Conservation (phyloP, 371 early-diverging fungal species). For the Apophysomyces ossiformis region DNA sequence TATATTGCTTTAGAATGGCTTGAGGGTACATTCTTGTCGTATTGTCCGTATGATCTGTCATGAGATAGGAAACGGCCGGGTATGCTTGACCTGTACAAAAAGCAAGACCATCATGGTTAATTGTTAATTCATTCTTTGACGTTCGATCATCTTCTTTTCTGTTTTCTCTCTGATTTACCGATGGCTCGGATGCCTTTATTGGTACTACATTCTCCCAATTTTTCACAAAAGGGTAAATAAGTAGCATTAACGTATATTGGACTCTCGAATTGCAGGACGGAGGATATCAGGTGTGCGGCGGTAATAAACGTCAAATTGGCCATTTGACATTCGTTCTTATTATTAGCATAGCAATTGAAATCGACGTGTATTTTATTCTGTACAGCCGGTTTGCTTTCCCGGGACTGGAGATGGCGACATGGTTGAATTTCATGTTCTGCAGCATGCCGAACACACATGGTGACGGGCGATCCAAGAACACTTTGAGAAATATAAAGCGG, state of each 20-base stretch:
- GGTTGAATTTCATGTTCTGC: neutral
- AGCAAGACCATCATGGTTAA: too few relatives aligned
- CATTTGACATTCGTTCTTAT: conserved; percentile 24
- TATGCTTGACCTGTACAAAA: conserved; percentile 33
- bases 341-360: conserved; percentile 12
- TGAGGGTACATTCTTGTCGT: conserved; percentile 67
- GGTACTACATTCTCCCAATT: conserved; percentile 33
- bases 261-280: conserved; percentile 39
- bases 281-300: conserved; percentile 42
- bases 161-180: conserved; percentile 23
- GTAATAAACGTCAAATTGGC: conserved; percentile 33
- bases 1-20: conserved; percentile 63
- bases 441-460: neutral
- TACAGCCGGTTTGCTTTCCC: neutral
- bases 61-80: conserved; percentile 51
- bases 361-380: conserved; percentile 13
- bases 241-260: conserved; percentile 60
- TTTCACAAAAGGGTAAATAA: conserved; percentile 56
- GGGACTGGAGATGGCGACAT: conserved; percentile 8
- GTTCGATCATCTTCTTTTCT: too few relatives aligned
- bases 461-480: neutral
- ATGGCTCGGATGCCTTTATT: conserved; percentile 31
- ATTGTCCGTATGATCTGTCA: conserved; percentile 44
- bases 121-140: too few relatives aligned
- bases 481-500: neutral